Evolutionary conservation across 345 rosid species (phyloP).

Genomic region (Salix caprea): DNA sequence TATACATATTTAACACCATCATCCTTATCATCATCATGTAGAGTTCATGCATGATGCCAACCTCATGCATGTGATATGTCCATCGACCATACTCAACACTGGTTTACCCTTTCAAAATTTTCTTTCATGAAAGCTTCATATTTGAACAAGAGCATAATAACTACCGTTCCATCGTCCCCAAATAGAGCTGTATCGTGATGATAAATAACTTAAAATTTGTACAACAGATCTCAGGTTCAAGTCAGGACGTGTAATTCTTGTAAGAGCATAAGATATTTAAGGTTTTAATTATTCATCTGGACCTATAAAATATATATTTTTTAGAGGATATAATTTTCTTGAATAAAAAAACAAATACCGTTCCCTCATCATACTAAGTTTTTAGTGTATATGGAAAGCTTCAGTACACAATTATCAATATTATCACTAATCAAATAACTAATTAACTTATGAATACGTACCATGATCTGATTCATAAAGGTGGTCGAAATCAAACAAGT

Average conservation of each 20-base stretch:
- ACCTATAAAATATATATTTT: too few relatives aligned
- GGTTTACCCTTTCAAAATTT: not conserved
- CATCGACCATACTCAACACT: not conserved
- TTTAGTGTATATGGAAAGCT: not conserved
- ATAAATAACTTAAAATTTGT: fast-evolving
- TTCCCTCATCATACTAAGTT: not conserved
- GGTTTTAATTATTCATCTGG: fast-evolving
- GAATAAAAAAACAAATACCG: too few relatives aligned
- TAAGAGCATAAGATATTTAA: fast-evolving
- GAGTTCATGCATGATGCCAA: not conserved
- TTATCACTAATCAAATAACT: not conserved
- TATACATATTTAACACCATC: not conserved
- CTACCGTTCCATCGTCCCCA: not conserved
- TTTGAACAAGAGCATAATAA: not conserved
- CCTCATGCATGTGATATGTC: not conserved
- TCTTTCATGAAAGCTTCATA: not conserved
- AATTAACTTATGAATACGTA: not conserved
- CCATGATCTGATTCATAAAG: not conserved
- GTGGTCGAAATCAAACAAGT: not conserved
- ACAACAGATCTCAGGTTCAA: fast-evolving
- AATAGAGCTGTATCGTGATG: fast-evolving
- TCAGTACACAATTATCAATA: not conserved
- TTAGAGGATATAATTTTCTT: too few relatives aligned
- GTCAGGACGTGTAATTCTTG: fast-evolving
- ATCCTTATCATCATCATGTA: not conserved